A percentile compares a stretch with the other conserved stretches of the same genome.
Conservation (phyloP, 352 stramenopile genomes). For the Phytopythium cucurbitacearum region DNA sequence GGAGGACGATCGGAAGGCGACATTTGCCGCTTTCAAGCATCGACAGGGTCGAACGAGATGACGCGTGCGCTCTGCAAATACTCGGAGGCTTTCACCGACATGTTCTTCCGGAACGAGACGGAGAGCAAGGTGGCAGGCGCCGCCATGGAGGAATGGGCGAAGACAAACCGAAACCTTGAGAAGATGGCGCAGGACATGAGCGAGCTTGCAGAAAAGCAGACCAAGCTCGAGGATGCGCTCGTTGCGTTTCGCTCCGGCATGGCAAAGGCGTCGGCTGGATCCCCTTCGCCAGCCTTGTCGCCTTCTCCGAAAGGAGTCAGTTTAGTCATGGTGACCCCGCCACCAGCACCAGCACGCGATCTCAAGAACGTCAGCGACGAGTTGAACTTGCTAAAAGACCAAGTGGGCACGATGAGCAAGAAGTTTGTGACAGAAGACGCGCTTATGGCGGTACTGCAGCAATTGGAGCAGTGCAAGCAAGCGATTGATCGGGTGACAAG, state of each 20-base stretch:
- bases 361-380: conserved; percentile 22
- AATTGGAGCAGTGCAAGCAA: conserved; percentile 25
- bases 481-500: conserved; percentile 1
- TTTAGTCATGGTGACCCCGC: not conserved
- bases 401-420: conserved; percentile 34
- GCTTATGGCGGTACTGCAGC: conserved; percentile 28
- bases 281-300: not conserved
- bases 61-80: conserved; percentile 37
- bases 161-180: conserved; percentile 37
- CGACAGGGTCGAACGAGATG: conserved; percentile 29
- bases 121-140: conserved; percentile 17
- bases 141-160: conserved; percentile 22
- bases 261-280: conserved; percentile 4
- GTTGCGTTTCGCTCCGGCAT: conserved; percentile 16
- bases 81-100: conserved; percentile 53
- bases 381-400: conserved; percentile 25
- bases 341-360: not conserved
- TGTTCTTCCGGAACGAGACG: conserved; percentile 27
- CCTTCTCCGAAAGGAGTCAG: not conserved
- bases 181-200: conserved; percentile 36
- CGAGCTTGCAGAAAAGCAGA: conserved; percentile 39
- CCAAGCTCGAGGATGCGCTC: conserved; percentile 25
- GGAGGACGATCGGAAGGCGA: conserved; percentile 8
- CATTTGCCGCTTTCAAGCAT: too few relatives aligned
- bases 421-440: conserved; percentile 48